Evolutionary conservation across 495 filamentous ascomycete species (phyloP).

Genomic region (Tuber melanosporum): DNA sequence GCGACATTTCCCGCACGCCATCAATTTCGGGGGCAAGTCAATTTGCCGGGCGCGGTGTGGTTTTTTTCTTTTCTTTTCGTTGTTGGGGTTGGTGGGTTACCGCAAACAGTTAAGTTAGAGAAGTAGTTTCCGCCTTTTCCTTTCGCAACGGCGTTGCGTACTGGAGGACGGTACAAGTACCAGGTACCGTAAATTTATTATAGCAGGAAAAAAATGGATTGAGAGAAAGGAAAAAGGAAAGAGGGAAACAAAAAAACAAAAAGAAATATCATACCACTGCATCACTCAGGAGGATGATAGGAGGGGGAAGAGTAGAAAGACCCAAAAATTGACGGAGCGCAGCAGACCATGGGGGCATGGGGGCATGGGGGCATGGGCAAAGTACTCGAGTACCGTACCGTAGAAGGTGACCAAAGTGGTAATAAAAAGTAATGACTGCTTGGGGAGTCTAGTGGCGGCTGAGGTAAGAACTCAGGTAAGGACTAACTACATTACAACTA

Average conservation of each 20-base stretch:
- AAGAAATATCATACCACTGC: conserved; percentile 8
- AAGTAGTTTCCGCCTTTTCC: neutral
- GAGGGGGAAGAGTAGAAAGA: neutral
- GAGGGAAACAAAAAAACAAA: neutral
- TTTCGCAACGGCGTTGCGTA: neutral
- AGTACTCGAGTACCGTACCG: too few species aligned
- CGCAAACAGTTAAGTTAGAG: conserved; percentile 17
- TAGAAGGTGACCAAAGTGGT: neutral
- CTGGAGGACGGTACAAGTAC: too few species aligned
- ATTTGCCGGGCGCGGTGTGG: neutral
- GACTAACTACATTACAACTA: neutral
- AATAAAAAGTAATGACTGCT: neutral
- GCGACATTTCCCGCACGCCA: conserved; percentile 9
- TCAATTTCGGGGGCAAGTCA: neutral
- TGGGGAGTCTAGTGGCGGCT: neutral
- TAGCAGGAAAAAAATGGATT: neutral
- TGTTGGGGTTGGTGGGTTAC: neutral
- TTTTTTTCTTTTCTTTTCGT: neutral
- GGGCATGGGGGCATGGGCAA: neutral
- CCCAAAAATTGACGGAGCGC: neutral
- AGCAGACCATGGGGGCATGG: neutral
- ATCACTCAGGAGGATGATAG: neutral
- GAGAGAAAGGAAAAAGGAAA: conserved; percentile 9
- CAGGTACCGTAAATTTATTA: neutral
- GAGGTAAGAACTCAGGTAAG: neutral